A percentile compares a stretch with the other conserved stretches of the same genome.
These are phyloP conservation scores for Castanea sativa DNA, from an alignment of 306 rosid genomes.

Conservation along the genomic window DNA sequence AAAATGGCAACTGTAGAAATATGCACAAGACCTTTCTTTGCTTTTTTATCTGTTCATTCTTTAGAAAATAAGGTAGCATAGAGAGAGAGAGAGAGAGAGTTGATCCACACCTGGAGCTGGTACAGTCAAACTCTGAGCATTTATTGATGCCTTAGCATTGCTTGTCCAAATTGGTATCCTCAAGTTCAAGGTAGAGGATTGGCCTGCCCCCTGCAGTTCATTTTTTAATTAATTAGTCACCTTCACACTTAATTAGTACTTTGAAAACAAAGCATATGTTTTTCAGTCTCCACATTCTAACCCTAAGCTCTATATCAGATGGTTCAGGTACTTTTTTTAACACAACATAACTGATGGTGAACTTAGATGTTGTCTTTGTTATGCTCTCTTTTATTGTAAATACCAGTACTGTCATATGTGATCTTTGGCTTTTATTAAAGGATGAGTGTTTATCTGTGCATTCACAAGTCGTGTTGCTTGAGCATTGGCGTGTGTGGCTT, in stretches of 20 bases:
- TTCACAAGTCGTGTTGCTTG: no score
- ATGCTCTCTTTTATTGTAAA: no score
- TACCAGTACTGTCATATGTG: background rate
- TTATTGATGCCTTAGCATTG: conserved; percentile 50
- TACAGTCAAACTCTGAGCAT: conserved; percentile 33
- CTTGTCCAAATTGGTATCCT: conserved; percentile 80
- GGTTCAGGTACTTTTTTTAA: background rate
- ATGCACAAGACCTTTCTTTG: background rate
- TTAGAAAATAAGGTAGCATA: background rate
- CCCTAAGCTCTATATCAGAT: background rate
- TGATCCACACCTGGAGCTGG: conserved; percentile 58
- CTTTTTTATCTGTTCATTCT: background rate
- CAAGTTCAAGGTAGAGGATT: conserved; percentile 43
- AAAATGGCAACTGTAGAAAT: background rate
- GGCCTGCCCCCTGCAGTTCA: conserved; percentile 36
- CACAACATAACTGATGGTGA: no score
- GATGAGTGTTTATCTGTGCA: no score
- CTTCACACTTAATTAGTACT: background rate
- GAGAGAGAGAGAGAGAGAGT: background rate
- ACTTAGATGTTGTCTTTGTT: background rate
- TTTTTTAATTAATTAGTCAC: background rate
- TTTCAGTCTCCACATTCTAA: background rate
- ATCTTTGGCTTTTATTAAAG: background rate
- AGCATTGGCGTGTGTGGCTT: no score
- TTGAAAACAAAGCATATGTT: background rate